Percentiles rank a stretch among this genome's conserved stretches.
These are phyloP conservation scores for Cercospora citrullina DNA, from an alignment of 2,329 filamentous ascomycete species.

Conservation along the genomic window DNA sequence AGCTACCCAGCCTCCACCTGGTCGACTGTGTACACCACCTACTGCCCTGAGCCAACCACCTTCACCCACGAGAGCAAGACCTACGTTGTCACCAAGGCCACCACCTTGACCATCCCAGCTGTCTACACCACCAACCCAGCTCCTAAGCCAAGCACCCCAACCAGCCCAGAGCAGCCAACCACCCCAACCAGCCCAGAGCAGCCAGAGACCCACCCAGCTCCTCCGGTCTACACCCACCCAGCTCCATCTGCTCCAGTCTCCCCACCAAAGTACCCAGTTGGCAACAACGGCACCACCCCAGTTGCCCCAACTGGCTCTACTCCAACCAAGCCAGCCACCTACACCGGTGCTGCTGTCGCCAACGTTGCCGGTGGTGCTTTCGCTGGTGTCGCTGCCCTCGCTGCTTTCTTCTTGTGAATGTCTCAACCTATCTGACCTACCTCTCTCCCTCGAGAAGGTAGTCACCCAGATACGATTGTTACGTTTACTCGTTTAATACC, in stretches of 20 bases:
- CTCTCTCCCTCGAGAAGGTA: not conserved
- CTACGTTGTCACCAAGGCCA: constrained; percentile 32
- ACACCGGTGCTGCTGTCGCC: constrained; percentile 27
- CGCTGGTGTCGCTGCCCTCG: constrained; percentile 24
- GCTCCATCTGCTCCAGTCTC: constrained; percentile 9
- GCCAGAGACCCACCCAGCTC: constrained; percentile 11
- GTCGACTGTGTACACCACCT: constrained; percentile 23
- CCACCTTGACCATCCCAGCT: constrained; percentile 31
- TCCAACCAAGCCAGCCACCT: constrained; percentile 22
- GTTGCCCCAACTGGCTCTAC: constrained; percentile 10
- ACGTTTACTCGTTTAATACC: not conserved
- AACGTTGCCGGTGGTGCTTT: constrained; percentile 22
- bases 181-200: not conserved
- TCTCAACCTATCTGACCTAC: not conserved
- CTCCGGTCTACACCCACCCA: constrained; percentile 7
- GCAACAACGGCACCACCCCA: constrained; percentile 24
- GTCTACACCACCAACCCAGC: constrained; percentile 35
- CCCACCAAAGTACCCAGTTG: constrained; percentile 18
- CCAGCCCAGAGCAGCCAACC: constrained; percentile 7
- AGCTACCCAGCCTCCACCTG: constrained; percentile 9
- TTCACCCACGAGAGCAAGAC: constrained; percentile 31
- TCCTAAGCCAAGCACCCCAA: not conserved
- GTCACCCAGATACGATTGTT: not conserved
- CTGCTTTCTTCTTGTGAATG: constrained; percentile 29
- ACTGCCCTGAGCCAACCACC: constrained; percentile 33